Evolutionary conservation across 1,139 yeast species (phyloP), one percentile per base, ranked within the genome.

Genomic region (Magnusiomyces tetraspermus): DNA sequence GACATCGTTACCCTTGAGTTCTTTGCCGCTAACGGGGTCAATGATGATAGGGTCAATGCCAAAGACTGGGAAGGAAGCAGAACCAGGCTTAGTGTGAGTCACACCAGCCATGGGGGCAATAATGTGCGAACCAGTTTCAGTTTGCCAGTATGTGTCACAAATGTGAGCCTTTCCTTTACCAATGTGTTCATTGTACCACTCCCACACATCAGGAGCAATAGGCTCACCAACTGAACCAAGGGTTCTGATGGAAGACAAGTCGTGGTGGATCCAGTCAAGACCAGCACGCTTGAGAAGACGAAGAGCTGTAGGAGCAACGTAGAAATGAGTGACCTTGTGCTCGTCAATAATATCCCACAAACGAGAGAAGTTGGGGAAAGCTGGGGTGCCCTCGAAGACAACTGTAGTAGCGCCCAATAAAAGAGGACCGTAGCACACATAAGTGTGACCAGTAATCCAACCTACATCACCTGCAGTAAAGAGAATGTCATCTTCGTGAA

Each of bases 391-490:
- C 75, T 92, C 98, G 65, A 92, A 92, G 57, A 92, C 88, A 59
- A 92, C 81, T 37, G 97, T 82, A 52, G 97, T 85, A 55, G 88
- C 83, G 70, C 98, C 98, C 55, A 88, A 76, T 51, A 81, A 71
- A 64, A 92, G 79, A 54, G 98, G 97, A 59, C 97, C 97, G 68
- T 92, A 92, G 57, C 90, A 76, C 38, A 95, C 96, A 67, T 92
- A 92, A 40, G 97, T 85, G 72, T 92, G 98, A 63, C 98, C 98
- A 43, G 98, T 92, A 68, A 92, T 92, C 98, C 98, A 92, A 69
- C 98, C 98, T 52, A 92, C 96, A 71, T 92, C 98, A 69, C 97
- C 97, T 52, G 97, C 97, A 51, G 97, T 90, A 77, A 92, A 92
- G 57, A 92, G 76, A 52, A 85, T 78, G 70, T 92, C 98, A 63